phyloP scores from a whole-genome alignment of 805 yeast species.

The Teunomyces stri region DNA sequence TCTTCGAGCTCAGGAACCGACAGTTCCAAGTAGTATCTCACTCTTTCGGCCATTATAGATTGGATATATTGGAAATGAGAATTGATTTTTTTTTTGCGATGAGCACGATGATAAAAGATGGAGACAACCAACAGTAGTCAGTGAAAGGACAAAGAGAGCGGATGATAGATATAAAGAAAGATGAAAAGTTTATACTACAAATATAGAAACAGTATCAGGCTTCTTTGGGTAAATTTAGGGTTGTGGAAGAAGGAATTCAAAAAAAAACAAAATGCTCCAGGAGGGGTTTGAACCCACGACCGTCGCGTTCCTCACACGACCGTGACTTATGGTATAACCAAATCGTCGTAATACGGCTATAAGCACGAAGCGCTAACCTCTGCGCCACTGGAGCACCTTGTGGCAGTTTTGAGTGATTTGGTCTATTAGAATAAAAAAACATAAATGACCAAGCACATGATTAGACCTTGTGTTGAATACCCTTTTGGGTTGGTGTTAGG shows the following conservation, averaged over 20 bases:
- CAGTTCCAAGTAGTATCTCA: constrained; percentile 56
- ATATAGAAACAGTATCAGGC: too few species aligned
- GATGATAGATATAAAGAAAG: too few species aligned
- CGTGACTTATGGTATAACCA: constrained; percentile 49
- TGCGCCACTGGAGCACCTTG: constrained; percentile 47
- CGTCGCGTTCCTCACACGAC: constrained; percentile 57
- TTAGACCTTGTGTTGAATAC: too few species aligned
- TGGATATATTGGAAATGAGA: constrained; percentile 1
- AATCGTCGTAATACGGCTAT: constrained; percentile 42
- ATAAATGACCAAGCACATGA: too few species aligned
- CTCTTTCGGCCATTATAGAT: constrained; percentile 38
- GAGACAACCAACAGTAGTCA: too few species aligned
- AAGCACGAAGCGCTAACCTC: constrained; percentile 57
- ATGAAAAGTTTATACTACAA: too few species aligned
- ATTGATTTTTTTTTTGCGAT: not conserved
- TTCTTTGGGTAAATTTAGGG: not conserved
- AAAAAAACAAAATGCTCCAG: constrained; percentile 47
- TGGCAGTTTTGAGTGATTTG: not conserved
- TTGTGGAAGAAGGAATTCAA: constrained; percentile 5
- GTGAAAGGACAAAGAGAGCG: too few species aligned
- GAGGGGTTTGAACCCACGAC: constrained; percentile 56
- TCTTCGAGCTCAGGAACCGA: constrained; percentile 93
- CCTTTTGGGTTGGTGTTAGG: too few species aligned
- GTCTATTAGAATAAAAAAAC: not conserved
- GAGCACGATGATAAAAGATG: not conserved